Evolutionary conservation across 1,139 yeast species (phyloP).

Genomic region (Candida neerlandica): DNA sequence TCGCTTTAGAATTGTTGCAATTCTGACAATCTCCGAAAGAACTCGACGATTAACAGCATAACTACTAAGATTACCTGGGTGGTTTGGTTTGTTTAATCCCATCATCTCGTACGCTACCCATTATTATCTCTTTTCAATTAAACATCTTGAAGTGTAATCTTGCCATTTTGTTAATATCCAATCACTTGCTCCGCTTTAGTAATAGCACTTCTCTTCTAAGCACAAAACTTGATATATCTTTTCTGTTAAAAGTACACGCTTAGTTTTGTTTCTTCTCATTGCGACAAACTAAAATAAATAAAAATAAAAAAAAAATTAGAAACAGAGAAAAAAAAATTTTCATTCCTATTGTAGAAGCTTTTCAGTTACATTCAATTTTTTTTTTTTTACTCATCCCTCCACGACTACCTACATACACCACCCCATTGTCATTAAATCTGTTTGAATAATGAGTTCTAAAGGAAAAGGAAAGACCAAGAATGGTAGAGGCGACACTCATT

Average conservation of each 20-base stretch:
- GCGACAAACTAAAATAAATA: not conserved
- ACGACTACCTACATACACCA: not conserved
- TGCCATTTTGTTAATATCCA: not conserved
- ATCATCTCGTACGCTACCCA: too few relatives aligned
- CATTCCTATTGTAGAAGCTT: not conserved
- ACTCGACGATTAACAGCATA: too few relatives aligned
- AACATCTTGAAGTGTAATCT: not conserved
- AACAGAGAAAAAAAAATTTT: conserved; percentile 1
- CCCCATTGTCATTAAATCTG: not conserved
- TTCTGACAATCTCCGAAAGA: too few relatives aligned
- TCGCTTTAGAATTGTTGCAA: too few relatives aligned
- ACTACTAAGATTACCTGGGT: too few relatives aligned
- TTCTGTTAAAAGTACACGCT: not conserved
- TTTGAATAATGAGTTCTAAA: conserved; percentile 14
- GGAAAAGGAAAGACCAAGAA: conserved; percentile 14
- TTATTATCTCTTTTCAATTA: not conserved
- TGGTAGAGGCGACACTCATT: conserved; percentile 43
- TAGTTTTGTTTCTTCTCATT: not conserved
- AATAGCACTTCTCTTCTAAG: not conserved
- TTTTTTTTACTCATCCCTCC: not conserved
- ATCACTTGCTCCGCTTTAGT: not conserved
- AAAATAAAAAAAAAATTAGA: conserved; percentile 9
- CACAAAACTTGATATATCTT: not conserved
- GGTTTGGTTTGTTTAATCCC: too few relatives aligned
- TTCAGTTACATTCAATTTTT: not conserved